Percentiles rank a stretch among this genome's conserved stretches.
phyloP scores from a whole-genome alignment of 768 basidiomycete species.

The Boletales sp. region DNA sequence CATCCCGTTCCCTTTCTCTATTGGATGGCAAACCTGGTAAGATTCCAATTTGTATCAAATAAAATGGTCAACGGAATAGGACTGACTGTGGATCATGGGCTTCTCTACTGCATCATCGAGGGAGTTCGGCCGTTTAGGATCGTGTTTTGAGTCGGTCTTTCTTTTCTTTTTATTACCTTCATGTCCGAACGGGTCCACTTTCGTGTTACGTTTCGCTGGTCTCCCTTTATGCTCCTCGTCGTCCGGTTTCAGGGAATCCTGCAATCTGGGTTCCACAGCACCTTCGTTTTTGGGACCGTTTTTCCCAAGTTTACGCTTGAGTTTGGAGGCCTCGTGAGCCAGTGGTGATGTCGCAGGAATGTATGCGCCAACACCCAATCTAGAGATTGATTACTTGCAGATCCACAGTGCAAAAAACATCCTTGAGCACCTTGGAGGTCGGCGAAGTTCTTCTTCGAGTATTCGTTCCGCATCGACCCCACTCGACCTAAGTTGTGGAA shows the following conservation, averaged over 20 bases:
- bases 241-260: slow-evolving; percentile 30
- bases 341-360: slow-evolving; percentile 45
- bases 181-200: slow-evolving; percentile 52
- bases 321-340: slow-evolving; percentile 54
- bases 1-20: slow-evolving; percentile 2
- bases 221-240: slow-evolving; percentile 57
- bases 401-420: background rate
- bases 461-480: slow-evolving; percentile 43
- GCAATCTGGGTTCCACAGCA: slow-evolving; percentile 32
- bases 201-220: slow-evolving; percentile 56
- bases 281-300: slow-evolving; percentile 45
- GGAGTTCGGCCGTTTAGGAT: background rate
- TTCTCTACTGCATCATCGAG: slow-evolving; percentile 1
- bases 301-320: slow-evolving; percentile 57
- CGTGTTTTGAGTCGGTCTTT: slow-evolving; percentile 25
- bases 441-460: slow-evolving; percentile 62
- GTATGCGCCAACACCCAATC: slow-evolving; percentile 73
- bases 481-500: slow-evolving; percentile 33
- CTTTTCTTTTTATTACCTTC: slow-evolving; percentile 43
- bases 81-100: slow-evolving; percentile 11
- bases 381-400: slow-evolving; percentile 25
- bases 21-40: slow-evolving; percentile 4
- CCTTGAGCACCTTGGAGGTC: slow-evolving; percentile 58
- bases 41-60: background rate
- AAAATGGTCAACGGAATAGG: background rate